Evolutionary conservation across 345 rosid genomes (phyloP).

Genomic region (Lepidium aucheri): DNA sequence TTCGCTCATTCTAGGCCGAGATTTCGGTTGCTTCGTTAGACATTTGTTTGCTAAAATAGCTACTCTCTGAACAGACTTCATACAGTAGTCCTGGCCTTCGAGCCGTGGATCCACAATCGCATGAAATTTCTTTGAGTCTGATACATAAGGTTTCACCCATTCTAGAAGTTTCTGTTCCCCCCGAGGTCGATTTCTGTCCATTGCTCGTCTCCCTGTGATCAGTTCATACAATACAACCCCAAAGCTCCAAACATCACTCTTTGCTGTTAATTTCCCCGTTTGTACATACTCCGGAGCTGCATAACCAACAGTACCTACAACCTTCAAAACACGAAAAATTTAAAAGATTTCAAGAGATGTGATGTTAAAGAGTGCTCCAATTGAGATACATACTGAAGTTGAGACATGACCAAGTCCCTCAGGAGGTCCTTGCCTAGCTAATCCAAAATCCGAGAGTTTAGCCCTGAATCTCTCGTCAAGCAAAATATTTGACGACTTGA

Average conservation of each 20-base stretch:
- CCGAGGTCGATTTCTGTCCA: conserved; percentile 79
- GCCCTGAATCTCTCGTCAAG: conserved; percentile 81
- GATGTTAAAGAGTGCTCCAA: background rate
- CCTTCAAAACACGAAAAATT: conserved; percentile 32
- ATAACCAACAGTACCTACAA: conserved; percentile 94
- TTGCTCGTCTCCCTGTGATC: conserved; percentile 80
- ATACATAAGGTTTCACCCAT: conserved; percentile 83
- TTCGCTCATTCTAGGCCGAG: conserved; percentile 91
- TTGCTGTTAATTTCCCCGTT: conserved; percentile 74
- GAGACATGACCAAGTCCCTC: conserved; percentile 86
- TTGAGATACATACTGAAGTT: conserved; percentile 54
- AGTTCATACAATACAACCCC: conserved; percentile 94
- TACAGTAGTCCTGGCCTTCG: conserved; percentile 52
- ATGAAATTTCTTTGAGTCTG: conserved; percentile 79
- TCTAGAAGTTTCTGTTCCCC: conserved; percentile 87
- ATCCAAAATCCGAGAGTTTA: conserved; percentile 92
- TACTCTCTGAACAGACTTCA: conserved; percentile 74
- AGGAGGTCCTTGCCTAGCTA: conserved; percentile 91
- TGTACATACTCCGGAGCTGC: conserved; percentile 97
- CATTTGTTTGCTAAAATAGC: conserved; percentile 84
- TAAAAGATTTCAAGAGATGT: background rate
- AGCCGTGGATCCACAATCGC: conserved; percentile 74
- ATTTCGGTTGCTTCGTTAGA: conserved; percentile 65
- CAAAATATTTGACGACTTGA: conserved; percentile 82
- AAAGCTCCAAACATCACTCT: conserved; percentile 98